Base-by-base conservation (phyloP, 495 filamentous ascomycete genomes). In the Talaromyces adpressus region DNA sequence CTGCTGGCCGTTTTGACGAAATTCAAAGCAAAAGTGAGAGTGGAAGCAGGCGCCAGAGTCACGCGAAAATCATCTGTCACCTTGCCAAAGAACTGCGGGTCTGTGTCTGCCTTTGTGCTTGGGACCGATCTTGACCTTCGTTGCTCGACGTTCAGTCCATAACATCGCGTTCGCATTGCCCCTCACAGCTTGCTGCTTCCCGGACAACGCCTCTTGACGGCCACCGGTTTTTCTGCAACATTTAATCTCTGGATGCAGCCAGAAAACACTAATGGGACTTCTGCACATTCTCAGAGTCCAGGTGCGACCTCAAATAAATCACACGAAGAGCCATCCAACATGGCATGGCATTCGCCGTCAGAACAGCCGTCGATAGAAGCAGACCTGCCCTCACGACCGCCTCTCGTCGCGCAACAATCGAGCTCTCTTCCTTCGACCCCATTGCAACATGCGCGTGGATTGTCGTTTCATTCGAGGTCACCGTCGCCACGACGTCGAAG, bases 361-460 rank as follows among this genome's bases (percentile, higher is more conserved):
- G 70, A 75, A 62, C 67, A 69, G 69, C 70, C 78, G 59, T 41
- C 71, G 45, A 18, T 49, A 52, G 45, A 62, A 30, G 20, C 60
- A 29, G 72, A 76, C 70, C 65, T 71, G 62, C 63, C 73, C 29
- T 65, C 68, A 65, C 79, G 78, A 16, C 80, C 79, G 57, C 72
- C 74, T 49, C 73, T 82, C 60, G 72, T 70, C n/a, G 78, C 85
- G 14, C 80, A 88, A 39, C 92, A 95, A 63, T 96, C 94, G 11
- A 96, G 82, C 70, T 98, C 94, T 18, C 87, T 98, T 22, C 94
- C 94, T 0, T 96, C 94, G 4, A 98, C 94, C 1, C 94, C 94
- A 4, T 92, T 91, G 64, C 92, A 97, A 71, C 88, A 91, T 72
- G 83, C 92, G 67, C 86, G 91, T 66, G 89, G 91, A 67, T 87